Evolutionary conservation across 768 basidiomycete genomes (phyloP), one percentile per base, ranked within the genome.

Genomic region (Hericium erinaceus): DNA sequence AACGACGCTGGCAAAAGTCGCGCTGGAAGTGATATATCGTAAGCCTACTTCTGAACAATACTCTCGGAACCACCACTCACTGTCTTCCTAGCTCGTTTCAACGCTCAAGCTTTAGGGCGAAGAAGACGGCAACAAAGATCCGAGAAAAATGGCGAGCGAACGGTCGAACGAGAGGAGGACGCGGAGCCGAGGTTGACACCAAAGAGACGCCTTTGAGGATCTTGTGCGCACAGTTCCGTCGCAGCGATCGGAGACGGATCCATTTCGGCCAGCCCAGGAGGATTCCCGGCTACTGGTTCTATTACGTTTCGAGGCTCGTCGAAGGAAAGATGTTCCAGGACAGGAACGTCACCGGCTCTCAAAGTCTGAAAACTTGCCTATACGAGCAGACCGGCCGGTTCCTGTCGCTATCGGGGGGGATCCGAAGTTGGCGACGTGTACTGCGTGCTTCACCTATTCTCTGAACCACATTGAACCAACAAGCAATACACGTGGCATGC

Each of bases 181-280:
- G 28, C 39, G 33, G 20, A 22, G n/a, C 15, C 13, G 54, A 60
- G 48, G 56, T 22, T 24, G 24, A 39, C 38, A 46, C 18, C 54
- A 55, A 26, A 26, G 28, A 46, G 52, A 16, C 11, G 52, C 10
- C 8, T 53, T 53, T 22, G 54, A 39, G 54, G 18, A 26, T 55
- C 28, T 37, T 55, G 13, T 18, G 13, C 33, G 18, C n/a, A 24
- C 28, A 48, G 44, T 9, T n/a, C 5, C 15, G 5, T 40, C 37
- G 55, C 16, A 16, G 15, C 26, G 24, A 44, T 11, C 15, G 33
- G 55, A 20, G 24, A 18, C 55, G 55, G 55, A 11, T 44, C 15
- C 28, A 22, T 56, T 38, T 56, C 55, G 55, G 55, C 40, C 48
- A 38, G 28, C 55, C 18, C 44, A 20, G 55, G 55, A 56, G 12